Percentiles rank a stretch among this genome's conserved stretches.
phyloP scores from a whole-genome alignment of 257 asterid species.

The Solanum pennellii region DNA sequence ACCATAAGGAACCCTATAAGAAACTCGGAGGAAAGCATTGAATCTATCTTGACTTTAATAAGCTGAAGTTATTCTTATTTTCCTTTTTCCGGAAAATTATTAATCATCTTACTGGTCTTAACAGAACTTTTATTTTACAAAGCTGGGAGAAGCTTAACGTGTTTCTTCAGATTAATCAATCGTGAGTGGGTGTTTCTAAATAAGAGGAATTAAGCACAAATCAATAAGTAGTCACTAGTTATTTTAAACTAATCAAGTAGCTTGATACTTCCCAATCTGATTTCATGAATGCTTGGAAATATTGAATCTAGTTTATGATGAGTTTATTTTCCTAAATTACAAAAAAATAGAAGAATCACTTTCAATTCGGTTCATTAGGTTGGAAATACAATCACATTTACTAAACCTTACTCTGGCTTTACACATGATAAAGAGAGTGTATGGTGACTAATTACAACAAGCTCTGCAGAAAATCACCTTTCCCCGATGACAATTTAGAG shows the following conservation, averaged over 20 bases:
- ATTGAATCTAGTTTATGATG: neutral
- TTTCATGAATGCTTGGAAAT: neutral
- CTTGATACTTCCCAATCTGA: neutral
- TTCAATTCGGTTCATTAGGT: neutral
- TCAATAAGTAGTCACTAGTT: neutral
- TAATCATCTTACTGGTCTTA: neutral
- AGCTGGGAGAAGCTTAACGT: neutral
- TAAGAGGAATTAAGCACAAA: neutral
- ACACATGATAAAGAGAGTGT: neutral
- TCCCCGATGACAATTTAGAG: neutral
- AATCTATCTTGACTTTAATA: neutral
- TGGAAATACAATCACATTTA: neutral
- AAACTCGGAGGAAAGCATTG: neutral
- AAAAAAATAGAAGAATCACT: neutral
- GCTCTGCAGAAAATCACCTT: neutral
- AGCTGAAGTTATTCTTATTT: neutral
- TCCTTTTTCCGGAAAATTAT: neutral
- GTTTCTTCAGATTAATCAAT: neutral
- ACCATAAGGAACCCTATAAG: neutral
- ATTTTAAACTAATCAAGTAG: neutral
- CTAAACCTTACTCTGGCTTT: neutral
- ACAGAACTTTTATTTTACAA: neutral
- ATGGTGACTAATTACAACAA: neutral
- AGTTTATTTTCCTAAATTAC: neutral
- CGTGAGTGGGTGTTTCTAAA: neutral